These are phyloP conservation scores for Paxillus involutus DNA, from an alignment of 768 basidiomycete genomes.

Conservation along the genomic window DNA sequence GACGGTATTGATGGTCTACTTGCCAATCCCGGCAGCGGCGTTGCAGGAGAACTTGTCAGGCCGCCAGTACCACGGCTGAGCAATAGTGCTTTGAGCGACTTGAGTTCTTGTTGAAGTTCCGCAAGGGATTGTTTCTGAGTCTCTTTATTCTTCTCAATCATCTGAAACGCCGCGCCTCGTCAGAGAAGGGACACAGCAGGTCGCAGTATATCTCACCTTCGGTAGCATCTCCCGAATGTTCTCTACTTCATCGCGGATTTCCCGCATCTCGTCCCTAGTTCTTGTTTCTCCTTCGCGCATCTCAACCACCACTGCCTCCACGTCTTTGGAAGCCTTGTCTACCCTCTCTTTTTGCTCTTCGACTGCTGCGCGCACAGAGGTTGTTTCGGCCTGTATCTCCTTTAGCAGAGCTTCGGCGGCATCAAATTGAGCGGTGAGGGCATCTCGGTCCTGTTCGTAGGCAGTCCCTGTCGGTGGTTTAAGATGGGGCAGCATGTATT, in stretches of 20 bases:
- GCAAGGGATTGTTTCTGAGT: constrained; percentile 77
- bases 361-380: constrained; percentile 67
- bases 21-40: constrained; percentile 49
- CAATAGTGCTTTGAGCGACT: constrained; percentile 88
- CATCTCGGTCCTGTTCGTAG: constrained; percentile 86
- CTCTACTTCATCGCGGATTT: constrained; percentile 89
- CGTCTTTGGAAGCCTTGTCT: constrained; percentile 68
- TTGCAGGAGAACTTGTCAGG: constrained; percentile 45
- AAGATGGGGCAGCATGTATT: constrained; percentile 89
- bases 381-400: constrained; percentile 78
- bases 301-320: constrained; percentile 69
- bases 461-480: constrained; percentile 84
- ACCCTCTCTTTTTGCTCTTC: constrained; percentile 77
- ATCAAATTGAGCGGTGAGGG: constrained; percentile 86
- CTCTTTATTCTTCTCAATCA: constrained; percentile 93
- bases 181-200: neutral
- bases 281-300: constrained; percentile 77
- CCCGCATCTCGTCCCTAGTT: constrained; percentile 85
- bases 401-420: constrained; percentile 78
- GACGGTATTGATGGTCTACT: constrained; percentile 79
- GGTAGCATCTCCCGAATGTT: constrained; percentile 91
- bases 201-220: constrained; percentile 53
- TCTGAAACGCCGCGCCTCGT: constrained; percentile 44
- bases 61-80: constrained; percentile 65
- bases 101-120: constrained; percentile 92